Evolutionary conservation across 2,329 filamentous ascomycete genomes (phyloP).

Genomic region (Colletotrichum tropicicola): DNA sequence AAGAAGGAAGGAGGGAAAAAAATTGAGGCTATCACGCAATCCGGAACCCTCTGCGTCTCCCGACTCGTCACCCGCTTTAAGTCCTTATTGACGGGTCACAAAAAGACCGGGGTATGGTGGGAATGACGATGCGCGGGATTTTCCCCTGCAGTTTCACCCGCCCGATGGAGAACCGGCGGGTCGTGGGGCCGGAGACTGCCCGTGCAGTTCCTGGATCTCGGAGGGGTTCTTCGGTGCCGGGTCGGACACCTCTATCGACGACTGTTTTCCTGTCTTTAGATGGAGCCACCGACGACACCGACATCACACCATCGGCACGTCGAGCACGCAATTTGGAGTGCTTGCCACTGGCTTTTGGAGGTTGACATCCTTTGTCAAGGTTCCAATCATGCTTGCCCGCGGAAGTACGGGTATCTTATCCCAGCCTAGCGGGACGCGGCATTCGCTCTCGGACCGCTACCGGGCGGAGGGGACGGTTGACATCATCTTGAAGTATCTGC

Average conservation of each 20-base stretch:
- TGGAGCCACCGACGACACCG: background rate
- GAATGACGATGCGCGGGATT: constrained; percentile 8
- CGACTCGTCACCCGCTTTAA: too few relatives aligned
- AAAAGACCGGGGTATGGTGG: constrained; percentile 1
- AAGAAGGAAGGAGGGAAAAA: background rate
- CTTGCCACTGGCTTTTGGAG: background rate
- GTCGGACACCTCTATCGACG: background rate
- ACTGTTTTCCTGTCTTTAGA: background rate
- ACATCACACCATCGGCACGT: constrained; percentile 5
- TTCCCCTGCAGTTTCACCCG: background rate
- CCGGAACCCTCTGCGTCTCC: background rate
- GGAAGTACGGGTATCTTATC: background rate
- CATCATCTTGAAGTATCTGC: background rate
- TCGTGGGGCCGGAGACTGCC: constrained; percentile 7
- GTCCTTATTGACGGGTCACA: background rate
- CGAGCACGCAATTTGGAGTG: constrained; percentile 8
- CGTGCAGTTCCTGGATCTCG: background rate
- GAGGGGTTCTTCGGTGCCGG: constrained; percentile 10
- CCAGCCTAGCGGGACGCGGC: background rate
- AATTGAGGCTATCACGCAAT: background rate
- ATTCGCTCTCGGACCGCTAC: background rate
- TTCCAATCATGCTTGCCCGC: too few relatives aligned
- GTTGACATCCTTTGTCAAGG: background rate
- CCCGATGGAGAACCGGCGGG: constrained; percentile 4
- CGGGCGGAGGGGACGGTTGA: background rate